Conservation (phyloP, 345 rosid genomes). For the Toxicodendron radicans region DNA sequence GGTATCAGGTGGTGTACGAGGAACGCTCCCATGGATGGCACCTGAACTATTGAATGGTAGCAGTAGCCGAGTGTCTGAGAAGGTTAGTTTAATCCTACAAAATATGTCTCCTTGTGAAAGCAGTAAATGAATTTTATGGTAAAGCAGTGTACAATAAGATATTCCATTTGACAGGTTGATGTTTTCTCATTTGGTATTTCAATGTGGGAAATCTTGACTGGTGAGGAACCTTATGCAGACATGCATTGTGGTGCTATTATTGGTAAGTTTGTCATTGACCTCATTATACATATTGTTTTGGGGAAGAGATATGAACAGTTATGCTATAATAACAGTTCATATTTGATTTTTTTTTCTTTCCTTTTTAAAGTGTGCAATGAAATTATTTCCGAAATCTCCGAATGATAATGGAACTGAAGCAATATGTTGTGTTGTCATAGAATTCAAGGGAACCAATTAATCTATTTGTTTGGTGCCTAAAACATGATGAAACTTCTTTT, state of each 20-base stretch:
- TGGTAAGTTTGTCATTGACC: conserved; percentile 34
- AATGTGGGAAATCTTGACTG: conserved; percentile 73
- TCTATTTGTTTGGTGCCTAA: neutral
- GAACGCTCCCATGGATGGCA: conserved; percentile 79
- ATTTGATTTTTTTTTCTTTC: neutral
- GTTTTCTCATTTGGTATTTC: conserved; percentile 78
- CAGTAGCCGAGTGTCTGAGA: conserved; percentile 65
- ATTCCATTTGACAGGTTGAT: conserved; percentile 41
- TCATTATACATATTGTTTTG: neutral
- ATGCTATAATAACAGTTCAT: neutral
- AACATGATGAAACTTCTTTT: neutral
- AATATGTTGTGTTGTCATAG: neutral
- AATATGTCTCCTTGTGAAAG: conserved; percentile 1
- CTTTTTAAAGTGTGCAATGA: neutral
- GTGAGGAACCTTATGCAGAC: conserved; percentile 73
- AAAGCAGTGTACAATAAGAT: conserved; percentile 7
- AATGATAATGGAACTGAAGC: neutral
- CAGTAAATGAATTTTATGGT: neutral
- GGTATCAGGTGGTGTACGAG: conserved; percentile 73
- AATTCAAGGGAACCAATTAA: neutral
- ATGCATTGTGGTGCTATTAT: conserved; percentile 82
- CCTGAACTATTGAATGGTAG: conserved; percentile 71
- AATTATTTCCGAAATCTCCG: neutral
- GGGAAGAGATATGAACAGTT: neutral
- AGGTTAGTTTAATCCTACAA: conserved; percentile 31